These are phyloP conservation scores for Pseudocercospora vitis DNA, from an alignment of 2,329 filamentous ascomycete genomes.

Conservation along the genomic window DNA sequence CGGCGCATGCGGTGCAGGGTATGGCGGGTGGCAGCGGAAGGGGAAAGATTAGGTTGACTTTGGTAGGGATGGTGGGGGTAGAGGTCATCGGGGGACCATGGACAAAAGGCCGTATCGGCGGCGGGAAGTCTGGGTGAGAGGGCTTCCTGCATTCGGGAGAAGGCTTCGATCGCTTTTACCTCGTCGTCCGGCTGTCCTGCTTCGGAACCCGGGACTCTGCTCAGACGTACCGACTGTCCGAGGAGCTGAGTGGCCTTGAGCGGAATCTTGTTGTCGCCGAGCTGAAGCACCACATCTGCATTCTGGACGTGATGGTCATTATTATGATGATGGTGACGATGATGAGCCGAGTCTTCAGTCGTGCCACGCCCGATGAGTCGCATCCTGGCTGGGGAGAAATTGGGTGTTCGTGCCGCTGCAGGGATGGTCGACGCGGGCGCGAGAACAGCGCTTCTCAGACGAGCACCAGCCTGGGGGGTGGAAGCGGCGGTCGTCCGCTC, in stretches of 20 bases:
- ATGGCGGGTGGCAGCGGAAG: slow-evolving; percentile 13
- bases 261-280: slow-evolving; percentile 21
- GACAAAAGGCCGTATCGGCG: slow-evolving; percentile 11
- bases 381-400: slow-evolving; percentile 13
- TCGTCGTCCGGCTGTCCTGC: slow-evolving; percentile 6
- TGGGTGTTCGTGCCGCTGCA: slow-evolving; percentile 9
- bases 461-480: not conserved
- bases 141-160: slow-evolving; percentile 22
- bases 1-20: slow-evolving; percentile 23
- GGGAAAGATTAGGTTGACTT: slow-evolving; percentile 17
- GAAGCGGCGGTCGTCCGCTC: not conserved
- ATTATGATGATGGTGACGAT: too few species aligned
- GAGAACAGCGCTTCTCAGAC: not conserved
- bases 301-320: slow-evolving; percentile 10
- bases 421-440: slow-evolving; percentile 9
- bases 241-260: slow-evolving; percentile 25
- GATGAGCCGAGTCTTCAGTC: slow-evolving; percentile 8
- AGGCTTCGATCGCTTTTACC: slow-evolving; percentile 18
- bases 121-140: slow-evolving; percentile 13
- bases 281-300: slow-evolving; percentile 23
- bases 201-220: slow-evolving; percentile 7
- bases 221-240: slow-evolving; percentile 14
- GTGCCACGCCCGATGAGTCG: slow-evolving; percentile 15
- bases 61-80: slow-evolving; percentile 15
- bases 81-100: slow-evolving; percentile 26